Conservation (phyloP, 2,329 filamentous ascomycete genomes). For the Emergomyces pasteurianus region DNA sequence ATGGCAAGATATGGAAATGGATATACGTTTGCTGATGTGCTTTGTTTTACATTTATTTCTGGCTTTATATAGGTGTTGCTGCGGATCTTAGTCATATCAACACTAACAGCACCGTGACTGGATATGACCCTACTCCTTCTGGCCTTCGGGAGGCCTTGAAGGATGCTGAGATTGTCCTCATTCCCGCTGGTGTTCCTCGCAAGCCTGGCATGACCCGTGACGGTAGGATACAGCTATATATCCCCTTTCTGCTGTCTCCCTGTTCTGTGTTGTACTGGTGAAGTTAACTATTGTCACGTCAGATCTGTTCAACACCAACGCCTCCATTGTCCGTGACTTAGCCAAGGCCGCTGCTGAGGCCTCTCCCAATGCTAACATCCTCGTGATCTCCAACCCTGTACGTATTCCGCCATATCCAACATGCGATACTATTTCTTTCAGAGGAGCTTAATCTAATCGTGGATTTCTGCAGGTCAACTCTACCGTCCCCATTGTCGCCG, state of each 20-base stretch:
- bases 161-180: constrained; percentile 86
- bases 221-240: constrained; percentile 35
- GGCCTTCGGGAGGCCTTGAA: constrained; percentile 71
- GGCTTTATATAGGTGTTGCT: constrained; percentile 65
- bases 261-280: background rate
- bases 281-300: background rate
- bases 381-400: constrained; percentile 96
- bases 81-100: constrained; percentile 98
- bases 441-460: background rate
- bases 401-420: constrained; percentile 13
- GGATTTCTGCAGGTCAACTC: constrained; percentile 64
- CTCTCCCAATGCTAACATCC: constrained; percentile 82
- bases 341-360: constrained; percentile 87
- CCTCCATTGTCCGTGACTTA: constrained; percentile 96
- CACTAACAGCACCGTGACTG: constrained; percentile 90
- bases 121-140: constrained; percentile 65
- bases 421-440: background rate
- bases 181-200: constrained; percentile 95
- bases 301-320: constrained; percentile 99
- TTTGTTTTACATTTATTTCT: background rate
- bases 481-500: constrained; percentile 92
- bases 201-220: constrained; percentile 99
- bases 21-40: background rate
- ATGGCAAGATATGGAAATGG: background rate
- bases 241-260: background rate